These are phyloP conservation scores for Paramecium primaurelia DNA, from an alignment of 73 alveolate genomes.

Conservation along the genomic window DNA sequence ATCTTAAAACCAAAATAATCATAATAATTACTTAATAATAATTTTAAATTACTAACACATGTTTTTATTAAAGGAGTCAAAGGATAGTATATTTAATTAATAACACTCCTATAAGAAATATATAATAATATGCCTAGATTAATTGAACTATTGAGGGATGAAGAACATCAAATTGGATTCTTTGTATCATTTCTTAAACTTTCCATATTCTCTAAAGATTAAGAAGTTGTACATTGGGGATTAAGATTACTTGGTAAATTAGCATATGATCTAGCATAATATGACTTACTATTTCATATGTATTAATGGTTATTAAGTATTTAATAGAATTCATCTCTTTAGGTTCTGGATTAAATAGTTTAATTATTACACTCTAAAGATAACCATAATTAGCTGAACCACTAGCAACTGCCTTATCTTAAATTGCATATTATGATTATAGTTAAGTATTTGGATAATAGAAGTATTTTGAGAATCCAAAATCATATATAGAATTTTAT, in stretches of 20 bases:
- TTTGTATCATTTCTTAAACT: not conserved
- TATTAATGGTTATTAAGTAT: constrained; percentile 7
- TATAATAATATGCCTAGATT: constrained; percentile 37
- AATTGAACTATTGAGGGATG: not conserved
- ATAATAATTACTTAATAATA: not conserved
- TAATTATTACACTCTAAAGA: not conserved
- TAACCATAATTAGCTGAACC: constrained; percentile 4
- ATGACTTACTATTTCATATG: constrained; percentile 26
- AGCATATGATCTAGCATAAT: not conserved
- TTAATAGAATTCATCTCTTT: not conserved
- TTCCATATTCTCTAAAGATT: not conserved
- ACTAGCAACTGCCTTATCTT: not conserved
- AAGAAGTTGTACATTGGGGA: constrained; percentile 29
- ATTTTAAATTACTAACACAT: not conserved
- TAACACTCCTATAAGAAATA: not conserved
- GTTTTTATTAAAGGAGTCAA: constrained; percentile 29
- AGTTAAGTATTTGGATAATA: constrained; percentile 1
- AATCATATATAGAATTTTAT: constrained; percentile 4
- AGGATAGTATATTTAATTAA: not conserved
- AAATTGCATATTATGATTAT: not conserved
- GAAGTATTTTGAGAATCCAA: not conserved
- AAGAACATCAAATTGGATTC: constrained; percentile 5
- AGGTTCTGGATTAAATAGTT: not conserved
- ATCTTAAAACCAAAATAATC: not conserved
- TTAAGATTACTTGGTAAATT: not conserved